A percentile compares a stretch with the other conserved stretches of the same genome.
phyloP scores from a whole-genome alignment of 148 eudicot genomes.

The Oxyria digyna region DNA sequence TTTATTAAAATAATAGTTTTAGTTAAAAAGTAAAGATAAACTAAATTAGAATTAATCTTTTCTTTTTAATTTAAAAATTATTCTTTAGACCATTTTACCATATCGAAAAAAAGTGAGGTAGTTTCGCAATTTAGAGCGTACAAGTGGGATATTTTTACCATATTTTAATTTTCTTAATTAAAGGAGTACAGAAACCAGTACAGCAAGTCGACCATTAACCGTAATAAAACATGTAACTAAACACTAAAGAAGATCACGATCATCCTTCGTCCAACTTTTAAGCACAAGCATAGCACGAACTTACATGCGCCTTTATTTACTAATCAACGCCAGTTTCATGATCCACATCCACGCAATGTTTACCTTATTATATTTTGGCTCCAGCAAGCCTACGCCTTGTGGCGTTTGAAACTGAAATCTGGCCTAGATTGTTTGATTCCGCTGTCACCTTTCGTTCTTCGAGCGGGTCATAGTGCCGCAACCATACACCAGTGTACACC shows the following conservation, averaged over 20 bases:
- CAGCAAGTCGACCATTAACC: not conserved
- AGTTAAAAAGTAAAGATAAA: too few species aligned
- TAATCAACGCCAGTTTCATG: not conserved
- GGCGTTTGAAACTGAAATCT: slow-evolving; percentile 82
- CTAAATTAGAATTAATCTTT: too few species aligned
- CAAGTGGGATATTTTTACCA: too few species aligned
- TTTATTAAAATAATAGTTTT: too few species aligned
- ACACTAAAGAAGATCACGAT: not conserved
- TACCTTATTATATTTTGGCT: slow-evolving; percentile 39
- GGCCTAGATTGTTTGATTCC: slow-evolving; percentile 49
- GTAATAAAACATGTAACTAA: not conserved
- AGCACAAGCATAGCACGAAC: not conserved
- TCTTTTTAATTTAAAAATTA: too few species aligned
- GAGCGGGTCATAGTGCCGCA: slow-evolving; percentile 55
- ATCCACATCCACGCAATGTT: not conserved
- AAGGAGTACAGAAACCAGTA: not conserved
- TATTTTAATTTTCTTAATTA: too few species aligned
- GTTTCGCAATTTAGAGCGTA: too few species aligned
- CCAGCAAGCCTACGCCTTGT: slow-evolving; percentile 78
- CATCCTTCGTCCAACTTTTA: not conserved
- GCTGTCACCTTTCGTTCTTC: slow-evolving; percentile 35
- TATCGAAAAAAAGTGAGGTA: too few species aligned
- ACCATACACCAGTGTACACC: slow-evolving; percentile 87
- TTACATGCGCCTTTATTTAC: not conserved
- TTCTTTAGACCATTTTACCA: too few species aligned